Base-by-base conservation (phyloP, 805 yeast genomes). In the Zygotorulaspora florentina region DNA sequence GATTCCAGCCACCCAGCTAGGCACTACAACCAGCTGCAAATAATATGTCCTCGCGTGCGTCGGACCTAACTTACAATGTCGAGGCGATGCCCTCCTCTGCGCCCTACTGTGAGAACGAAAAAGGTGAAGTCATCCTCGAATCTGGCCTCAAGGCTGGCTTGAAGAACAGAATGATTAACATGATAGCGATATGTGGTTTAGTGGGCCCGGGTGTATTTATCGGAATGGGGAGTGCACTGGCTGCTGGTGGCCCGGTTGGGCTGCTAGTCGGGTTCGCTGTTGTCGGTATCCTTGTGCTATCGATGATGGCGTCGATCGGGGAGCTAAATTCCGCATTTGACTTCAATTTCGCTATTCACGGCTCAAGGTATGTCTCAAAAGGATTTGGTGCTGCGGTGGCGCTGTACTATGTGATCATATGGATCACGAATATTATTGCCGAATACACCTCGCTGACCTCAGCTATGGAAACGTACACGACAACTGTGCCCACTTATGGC, bases 191-290 rank as follows among this genome's bases (percentile, higher is more conserved):
- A 8, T 80, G 82, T 20, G 83, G 83, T 34, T 72, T 79, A 41
- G 75, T 79, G 45, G 84, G 84, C 0, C 83, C 83, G 1, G 84
- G 83, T 50, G 73, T 73, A 23, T 65, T 77, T 40, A 71, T 79
- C 20, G 79, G 80, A 33, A 69, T 80, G 43, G 80, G 80, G 5
- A 57, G 67, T n/a, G 79, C 80, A 28, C 62, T 79, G 12, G 55
- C 65, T 7, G 60, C 70, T 30, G 77, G 77, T 37, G 79, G 80
- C 3, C 83, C 83, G 0, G 81, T 73, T 28, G 76, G 80, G 50
- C 61, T 79, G 55, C 35, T 76, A 16, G 65, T 71, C 17, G 80
- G 82, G 1, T 79, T 77, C 57, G 72, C 74, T 2, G 60, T 79
- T 34, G 75, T 77, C 38, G 82, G 81, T 17, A 46, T 79, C 16